These are phyloP conservation scores for Xerocomellus amylosporus DNA, from an alignment of 768 basidiomycete species.

Conservation along the genomic window DNA sequence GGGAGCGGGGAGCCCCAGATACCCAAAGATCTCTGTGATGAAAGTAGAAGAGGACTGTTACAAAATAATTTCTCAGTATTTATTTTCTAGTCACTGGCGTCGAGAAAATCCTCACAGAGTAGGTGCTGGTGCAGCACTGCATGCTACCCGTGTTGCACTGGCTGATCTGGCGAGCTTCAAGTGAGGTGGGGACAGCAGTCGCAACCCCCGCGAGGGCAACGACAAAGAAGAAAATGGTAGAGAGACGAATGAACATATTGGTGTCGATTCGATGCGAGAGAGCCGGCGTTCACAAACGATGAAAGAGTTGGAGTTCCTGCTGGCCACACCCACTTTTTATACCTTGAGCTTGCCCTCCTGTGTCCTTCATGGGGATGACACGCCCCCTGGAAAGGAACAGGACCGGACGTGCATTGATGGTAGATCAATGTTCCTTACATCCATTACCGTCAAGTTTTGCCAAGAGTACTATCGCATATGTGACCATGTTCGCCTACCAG, in stretches of 20 bases:
- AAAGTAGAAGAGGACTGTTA: background rate
- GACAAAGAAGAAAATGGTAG: background rate
- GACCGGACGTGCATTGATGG: background rate
- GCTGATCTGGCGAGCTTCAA: background rate
- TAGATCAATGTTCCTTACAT: background rate
- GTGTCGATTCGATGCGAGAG: background rate
- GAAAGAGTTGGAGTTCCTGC: background rate
- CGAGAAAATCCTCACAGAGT: background rate
- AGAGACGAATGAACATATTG: background rate
- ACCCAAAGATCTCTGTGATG: background rate
- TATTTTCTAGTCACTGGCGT: background rate
- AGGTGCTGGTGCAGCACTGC: slow-evolving; percentile 5
- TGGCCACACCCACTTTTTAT: background rate
- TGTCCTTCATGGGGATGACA: background rate
- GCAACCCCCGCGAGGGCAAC: background rate
- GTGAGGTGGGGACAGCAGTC: background rate
- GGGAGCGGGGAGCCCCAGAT: background rate
- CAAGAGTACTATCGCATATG: background rate
- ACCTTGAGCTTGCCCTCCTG: background rate
- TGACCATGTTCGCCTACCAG: background rate
- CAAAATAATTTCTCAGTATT: background rate
- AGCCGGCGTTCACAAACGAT: background rate
- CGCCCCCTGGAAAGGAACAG: background rate
- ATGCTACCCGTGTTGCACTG: slow-evolving; percentile 42
- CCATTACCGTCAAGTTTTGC: background rate